A percentile compares a stretch with the other conserved stretches of the same genome.
phyloP scores from a whole-genome alignment of 1,284 basidiomycete species.

The Leccinum subrobustum region DNA sequence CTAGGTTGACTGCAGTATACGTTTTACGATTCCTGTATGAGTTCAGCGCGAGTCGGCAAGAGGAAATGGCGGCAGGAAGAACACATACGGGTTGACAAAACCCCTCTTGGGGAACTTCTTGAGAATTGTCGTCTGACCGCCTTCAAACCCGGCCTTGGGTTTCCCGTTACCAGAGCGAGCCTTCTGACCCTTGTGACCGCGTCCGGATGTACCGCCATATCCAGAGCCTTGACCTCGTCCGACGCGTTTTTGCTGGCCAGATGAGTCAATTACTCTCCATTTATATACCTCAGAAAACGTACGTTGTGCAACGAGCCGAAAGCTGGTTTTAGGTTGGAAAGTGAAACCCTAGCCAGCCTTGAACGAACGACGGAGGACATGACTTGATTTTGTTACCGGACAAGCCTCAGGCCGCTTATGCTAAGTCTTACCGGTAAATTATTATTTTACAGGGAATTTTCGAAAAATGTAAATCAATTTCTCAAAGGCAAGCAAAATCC shows the following conservation, averaged over 20 bases:
- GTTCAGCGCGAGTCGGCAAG: slow-evolving; percentile 3
- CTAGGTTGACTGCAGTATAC: slow-evolving; percentile 85
- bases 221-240: slow-evolving; percentile 92
- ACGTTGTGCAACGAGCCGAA: slow-evolving; percentile 64
- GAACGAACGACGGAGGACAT: slow-evolving; percentile 35
- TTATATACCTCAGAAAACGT: slow-evolving; percentile 13
- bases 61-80: not conserved
- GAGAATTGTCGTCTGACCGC: slow-evolving; percentile 94
- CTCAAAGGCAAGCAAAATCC: not conserved
- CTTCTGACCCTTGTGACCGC: slow-evolving; percentile 96
- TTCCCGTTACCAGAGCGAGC: slow-evolving; percentile 91
- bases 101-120: slow-evolving; percentile 92
- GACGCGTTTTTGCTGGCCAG: slow-evolving; percentile 81
- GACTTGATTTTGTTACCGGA: not conserved
- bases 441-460: not conserved
- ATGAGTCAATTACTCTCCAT: not conserved
- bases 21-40: slow-evolving; percentile 61
- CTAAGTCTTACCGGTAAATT: not conserved
- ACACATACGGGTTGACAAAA: slow-evolving; percentile 85
- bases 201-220: slow-evolving; percentile 88
- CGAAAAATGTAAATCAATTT: not conserved
- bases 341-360: slow-evolving; percentile 41
- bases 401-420: not conserved
- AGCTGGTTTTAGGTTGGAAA: slow-evolving; percentile 65
- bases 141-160: slow-evolving; percentile 80